Evolutionary conservation across 2,329 filamentous ascomycete genomes (phyloP), one percentile per base, ranked within the genome.

Genomic region (Cadophora sp.): DNA sequence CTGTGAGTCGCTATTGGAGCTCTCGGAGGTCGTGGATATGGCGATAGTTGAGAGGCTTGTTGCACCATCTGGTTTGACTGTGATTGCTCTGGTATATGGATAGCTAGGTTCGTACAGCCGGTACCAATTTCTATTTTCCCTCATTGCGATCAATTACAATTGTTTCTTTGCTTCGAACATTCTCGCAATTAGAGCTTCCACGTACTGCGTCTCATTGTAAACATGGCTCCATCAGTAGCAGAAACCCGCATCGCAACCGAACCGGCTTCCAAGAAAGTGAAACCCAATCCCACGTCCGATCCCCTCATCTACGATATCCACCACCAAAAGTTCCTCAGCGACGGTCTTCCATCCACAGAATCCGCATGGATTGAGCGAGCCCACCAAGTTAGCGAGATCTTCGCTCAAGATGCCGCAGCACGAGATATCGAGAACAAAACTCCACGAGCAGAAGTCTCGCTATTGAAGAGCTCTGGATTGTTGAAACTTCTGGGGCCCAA

Each of bases 401-500:
- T 87, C 1, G 79, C 80, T 9, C 72, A 78, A n/a, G 85, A 87
- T 73, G 84, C 81, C 0, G 79, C 79, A 0, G 73, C 80, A 51
- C 75, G 85, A 62, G 84, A 87, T 59, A 80, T 81, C 56, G 84
- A 84, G 66, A 84, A 86, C 69, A 86, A 84, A 69, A 82, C 83
- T 1, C 85, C 85, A 1, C 77, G 77, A 1, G 83, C 83, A 0
- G 85, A 87, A 69, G 76, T 87, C 2, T 77, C 80, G 0, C 77
- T 87, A 1, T 78, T 87, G 12, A 87, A 87, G 71, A 79, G 83
- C 51, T 79, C 84, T 0, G 83, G 84, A 1, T 70, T 87, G 12
- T 74, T 84, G 9, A 86, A 85, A 68, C 69, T 86, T 3, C 78
- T 87, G 0, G 85, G 85, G 0, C 82, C 82, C 0, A 79, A 78